Conservation (phyloP, 1,139 yeast species). For the Yamadazyma membranifaciens region DNA sequence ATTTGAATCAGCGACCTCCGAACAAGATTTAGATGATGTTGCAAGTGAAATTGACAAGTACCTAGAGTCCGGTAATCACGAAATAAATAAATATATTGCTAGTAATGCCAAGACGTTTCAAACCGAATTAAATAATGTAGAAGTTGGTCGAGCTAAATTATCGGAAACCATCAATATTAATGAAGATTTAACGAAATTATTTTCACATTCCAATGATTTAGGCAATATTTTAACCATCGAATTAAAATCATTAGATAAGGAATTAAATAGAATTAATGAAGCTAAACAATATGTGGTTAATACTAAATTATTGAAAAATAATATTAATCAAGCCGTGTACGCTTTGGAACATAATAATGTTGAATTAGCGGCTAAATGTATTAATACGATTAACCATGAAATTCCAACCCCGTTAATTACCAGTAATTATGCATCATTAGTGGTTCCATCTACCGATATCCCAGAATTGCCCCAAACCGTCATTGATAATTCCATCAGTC, state of each 20-base stretch:
- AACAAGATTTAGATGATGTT: slow-evolving; percentile 13
- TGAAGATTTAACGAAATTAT: slow-evolving; percentile 46
- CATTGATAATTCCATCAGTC: slow-evolving; percentile 55
- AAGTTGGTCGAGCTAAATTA: slow-evolving; percentile 37
- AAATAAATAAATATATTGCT: slow-evolving; percentile 25
- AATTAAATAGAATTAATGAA: slow-evolving; percentile 63
- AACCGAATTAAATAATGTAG: slow-evolving; percentile 36
- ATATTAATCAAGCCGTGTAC: slow-evolving; percentile 63
- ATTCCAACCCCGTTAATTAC: slow-evolving; percentile 52
- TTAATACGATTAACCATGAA: slow-evolving; percentile 47
- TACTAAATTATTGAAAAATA: slow-evolving; percentile 61
- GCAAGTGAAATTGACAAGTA: slow-evolving; percentile 10
- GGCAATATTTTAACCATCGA: slow-evolving; percentile 68
- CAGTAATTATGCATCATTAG: slow-evolving; percentile 76
- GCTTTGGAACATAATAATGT: slow-evolving; percentile 70
- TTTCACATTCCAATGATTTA: slow-evolving; percentile 60
- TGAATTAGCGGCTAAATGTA: slow-evolving; percentile 69
- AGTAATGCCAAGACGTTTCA: slow-evolving; percentile 32
- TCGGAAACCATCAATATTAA: slow-evolving; percentile 39
- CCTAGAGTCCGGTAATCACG: slow-evolving; percentile 19
- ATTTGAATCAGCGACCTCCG: slow-evolving; percentile 13
- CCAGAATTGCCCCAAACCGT: slow-evolving; percentile 74
- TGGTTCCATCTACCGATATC: slow-evolving; percentile 89
- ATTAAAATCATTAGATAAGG: slow-evolving; percentile 68
- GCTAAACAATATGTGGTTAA: slow-evolving; percentile 66